phyloP scores from a whole-genome alignment of 305 asterid species.

The Fraxinus xanthoxyloides region DNA sequence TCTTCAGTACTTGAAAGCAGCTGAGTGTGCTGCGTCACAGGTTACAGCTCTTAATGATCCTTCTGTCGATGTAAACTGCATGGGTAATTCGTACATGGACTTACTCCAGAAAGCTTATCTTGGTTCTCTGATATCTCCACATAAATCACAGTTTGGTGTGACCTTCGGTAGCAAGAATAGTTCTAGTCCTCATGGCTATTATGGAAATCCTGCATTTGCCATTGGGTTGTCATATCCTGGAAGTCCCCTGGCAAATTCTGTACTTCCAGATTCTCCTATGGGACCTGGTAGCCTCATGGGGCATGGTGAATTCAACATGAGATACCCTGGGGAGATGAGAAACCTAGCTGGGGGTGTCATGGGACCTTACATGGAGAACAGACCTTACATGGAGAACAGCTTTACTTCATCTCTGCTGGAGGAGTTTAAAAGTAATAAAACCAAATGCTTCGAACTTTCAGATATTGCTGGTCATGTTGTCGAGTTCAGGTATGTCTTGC shows the following conservation, averaged over 20 bases:
- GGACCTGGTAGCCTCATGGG: constrained; percentile 93
- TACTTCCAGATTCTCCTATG: constrained; percentile 55
- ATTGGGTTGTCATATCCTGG: constrained; percentile 82
- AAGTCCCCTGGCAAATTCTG: constrained; percentile 68
- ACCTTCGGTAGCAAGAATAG: constrained; percentile 54
- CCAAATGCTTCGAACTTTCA: constrained; percentile 82
- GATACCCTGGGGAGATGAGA: constrained; percentile 68
- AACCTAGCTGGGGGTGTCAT: constrained; percentile 60
- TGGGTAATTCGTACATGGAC: constrained; percentile 70
- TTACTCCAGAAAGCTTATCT: constrained; percentile 85
- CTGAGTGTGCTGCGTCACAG: constrained; percentile 80
- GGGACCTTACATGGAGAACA: constrained; percentile 71
- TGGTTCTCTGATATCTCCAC: constrained; percentile 65
- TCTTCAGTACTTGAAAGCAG: constrained; percentile 63
- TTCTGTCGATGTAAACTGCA: constrained; percentile 60
- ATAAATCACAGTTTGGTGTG: constrained; percentile 70
- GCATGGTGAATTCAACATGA: constrained; percentile 67
- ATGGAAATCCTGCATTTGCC: constrained; percentile 72
- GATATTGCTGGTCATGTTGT: constrained; percentile 94
- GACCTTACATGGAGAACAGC: constrained; percentile 59
- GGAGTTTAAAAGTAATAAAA: constrained; percentile 82
- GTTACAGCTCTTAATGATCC: constrained; percentile 75
- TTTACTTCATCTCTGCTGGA: constrained; percentile 76
- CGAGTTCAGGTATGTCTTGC: constrained; percentile 72
- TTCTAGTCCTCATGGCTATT: constrained; percentile 81